Evolutionary conservation across 2,329 filamentous ascomycete species (phyloP), one percentile per base, ranked within the genome.

Genomic region (Hypoxylon sp.): DNA sequence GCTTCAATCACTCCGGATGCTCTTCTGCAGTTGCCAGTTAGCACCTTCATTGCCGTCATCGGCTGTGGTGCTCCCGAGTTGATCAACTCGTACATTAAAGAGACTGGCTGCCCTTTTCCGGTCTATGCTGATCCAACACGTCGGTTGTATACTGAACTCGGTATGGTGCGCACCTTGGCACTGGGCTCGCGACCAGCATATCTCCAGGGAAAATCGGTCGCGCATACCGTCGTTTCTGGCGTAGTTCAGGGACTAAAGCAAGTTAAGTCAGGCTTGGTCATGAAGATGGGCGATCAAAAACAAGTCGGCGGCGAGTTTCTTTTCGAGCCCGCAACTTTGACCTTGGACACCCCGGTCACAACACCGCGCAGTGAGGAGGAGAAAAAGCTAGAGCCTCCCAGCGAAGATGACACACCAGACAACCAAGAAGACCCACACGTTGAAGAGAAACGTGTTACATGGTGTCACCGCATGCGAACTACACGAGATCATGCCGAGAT

Each of bases 401-500:
- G 51, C 21, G 56, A 70, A 24, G 68, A 70, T 46, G 68, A 61
- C n/a, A 58, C 57, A 27, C 17, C 32, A 42, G 56, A 59, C 17
- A n/a, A 53, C 21, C 32, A 51, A 21, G 62, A 57, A 19, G 54
- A 57, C 29, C 68, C 54, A 37, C 59, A 62, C 35, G 57, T 73
- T 6, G 77, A 87, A 74, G 83, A 87, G 74, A 91, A 92, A 80
- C 82, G 82, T 60, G 86, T 93, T 29, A 89, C 88, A 0, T 97
- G 93, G 93, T 94, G 91, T 74, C 92, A 95, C 80, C 85, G 92
- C 29, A 97, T 97, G 93, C 85, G 84, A 76, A 92, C 88, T 63
- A 95, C 92, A 11, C 82, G 93, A 53, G 93, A 94, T 72, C 93
- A 97, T 76, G 87, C 87, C 1, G 92, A 94, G 82, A 83, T 94